Percentiles rank a stretch among this genome's conserved stretches.
Conservation (phyloP, 2,329 filamentous ascomycete genomes). For the Cephalotrichum gorgonifer region DNA sequence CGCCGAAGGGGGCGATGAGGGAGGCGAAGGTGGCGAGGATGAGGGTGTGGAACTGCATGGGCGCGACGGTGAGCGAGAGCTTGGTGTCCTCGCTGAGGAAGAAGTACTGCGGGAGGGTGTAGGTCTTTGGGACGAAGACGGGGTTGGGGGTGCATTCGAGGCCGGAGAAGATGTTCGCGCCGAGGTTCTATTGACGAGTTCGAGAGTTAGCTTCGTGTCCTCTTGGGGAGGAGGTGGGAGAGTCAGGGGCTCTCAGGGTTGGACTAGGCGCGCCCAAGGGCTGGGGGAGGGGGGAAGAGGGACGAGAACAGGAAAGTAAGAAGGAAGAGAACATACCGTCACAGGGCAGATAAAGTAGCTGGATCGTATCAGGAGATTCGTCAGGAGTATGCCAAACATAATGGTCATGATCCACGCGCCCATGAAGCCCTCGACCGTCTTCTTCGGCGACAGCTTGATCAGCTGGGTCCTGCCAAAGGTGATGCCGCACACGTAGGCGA, state of each 20-base stretch:
- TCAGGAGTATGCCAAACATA: slow-evolving; percentile 71
- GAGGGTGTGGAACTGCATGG: slow-evolving; percentile 89
- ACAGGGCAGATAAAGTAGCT: slow-evolving; percentile 98
- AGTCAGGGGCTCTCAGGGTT: too few species aligned
- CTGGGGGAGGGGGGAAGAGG: background rate
- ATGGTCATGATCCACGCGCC: slow-evolving; percentile 95
- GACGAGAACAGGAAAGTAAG: background rate
- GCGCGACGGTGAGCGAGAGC: slow-evolving; percentile 63
- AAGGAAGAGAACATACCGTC: slow-evolving; percentile 43
- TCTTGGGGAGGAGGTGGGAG: background rate
- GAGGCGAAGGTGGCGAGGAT: slow-evolving; percentile 89
- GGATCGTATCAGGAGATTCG: slow-evolving; percentile 76
- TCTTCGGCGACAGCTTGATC: slow-evolving; percentile 97
- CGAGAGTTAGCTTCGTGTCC: slow-evolving; percentile 7
- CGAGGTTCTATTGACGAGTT: slow-evolving; percentile 75
- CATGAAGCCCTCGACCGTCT: slow-evolving; percentile 96
- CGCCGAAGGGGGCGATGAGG: slow-evolving; percentile 91
- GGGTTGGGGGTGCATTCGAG: slow-evolving; percentile 86
- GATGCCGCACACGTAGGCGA: slow-evolving; percentile 94
- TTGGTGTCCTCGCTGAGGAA: slow-evolving; percentile 51
- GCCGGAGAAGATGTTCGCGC: slow-evolving; percentile 84
- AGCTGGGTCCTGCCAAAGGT: slow-evolving; percentile 93
- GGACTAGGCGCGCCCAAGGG: background rate
- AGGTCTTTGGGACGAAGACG: slow-evolving; percentile 72
- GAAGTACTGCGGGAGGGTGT: slow-evolving; percentile 62